Evolutionary conservation across 495 filamentous ascomycete genomes (phyloP).

Genomic region (Aspergillus saccharolyticus): DNA sequence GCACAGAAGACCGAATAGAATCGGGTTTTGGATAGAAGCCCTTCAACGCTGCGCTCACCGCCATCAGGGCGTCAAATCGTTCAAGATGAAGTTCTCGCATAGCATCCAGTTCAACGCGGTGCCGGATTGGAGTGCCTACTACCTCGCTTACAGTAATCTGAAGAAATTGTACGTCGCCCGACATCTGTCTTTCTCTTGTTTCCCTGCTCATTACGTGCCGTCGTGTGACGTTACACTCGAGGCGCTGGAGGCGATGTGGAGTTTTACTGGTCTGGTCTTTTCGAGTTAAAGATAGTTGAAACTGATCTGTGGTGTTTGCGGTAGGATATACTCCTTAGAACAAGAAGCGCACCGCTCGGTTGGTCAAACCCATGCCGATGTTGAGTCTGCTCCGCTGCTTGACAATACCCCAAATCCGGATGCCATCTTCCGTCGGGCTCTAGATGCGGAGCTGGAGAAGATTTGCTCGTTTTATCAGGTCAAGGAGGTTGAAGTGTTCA

Average conservation of each 20-base stretch:
- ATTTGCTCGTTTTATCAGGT: conserved; percentile 81
- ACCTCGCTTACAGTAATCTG: conserved; percentile 95
- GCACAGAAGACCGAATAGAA: conserved; percentile 18
- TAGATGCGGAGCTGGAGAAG: conserved; percentile 91
- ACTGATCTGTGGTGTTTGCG: conserved; percentile 24
- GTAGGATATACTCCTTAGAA: conserved; percentile 89
- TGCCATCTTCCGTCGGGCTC: conserved; percentile 65
- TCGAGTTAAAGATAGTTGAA: too few relatives aligned
- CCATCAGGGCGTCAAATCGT: conserved; percentile 23
- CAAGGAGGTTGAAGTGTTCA: conserved; percentile 80
- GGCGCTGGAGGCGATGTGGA: background rate
- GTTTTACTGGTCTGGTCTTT: too few relatives aligned
- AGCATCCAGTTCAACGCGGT: conserved; percentile 99
- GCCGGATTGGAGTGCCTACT: conserved; percentile 96
- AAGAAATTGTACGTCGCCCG: conserved; percentile 81
- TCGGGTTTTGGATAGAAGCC: conserved; percentile 38
- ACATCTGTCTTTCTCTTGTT: background rate
- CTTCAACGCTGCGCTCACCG: conserved; percentile 26
- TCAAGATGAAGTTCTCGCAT: conserved; percentile 99
- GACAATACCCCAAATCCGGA: conserved; percentile 62
- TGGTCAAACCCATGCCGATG: conserved; percentile 50
- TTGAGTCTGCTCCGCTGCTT: conserved; percentile 81
- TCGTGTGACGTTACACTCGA: background rate
- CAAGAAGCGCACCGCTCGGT: conserved; percentile 59
- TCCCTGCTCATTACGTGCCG: background rate